A percentile compares a stretch with the other conserved stretches of the same genome.
Evolutionary conservation across 2,329 filamentous ascomycete species (phyloP).

Genomic region (Aspergillus persii): DNA sequence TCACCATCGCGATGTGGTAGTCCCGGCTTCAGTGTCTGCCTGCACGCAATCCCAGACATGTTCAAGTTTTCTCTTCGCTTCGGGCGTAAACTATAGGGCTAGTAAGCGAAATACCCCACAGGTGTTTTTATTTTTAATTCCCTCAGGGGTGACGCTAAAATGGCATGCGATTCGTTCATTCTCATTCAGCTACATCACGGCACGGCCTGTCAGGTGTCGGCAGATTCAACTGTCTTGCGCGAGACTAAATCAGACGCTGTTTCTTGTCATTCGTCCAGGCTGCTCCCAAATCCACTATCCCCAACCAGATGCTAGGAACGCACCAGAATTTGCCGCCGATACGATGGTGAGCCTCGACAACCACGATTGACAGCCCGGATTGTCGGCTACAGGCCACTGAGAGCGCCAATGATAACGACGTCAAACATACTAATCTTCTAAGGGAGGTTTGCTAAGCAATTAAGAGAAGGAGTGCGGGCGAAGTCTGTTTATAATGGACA

Average conservation of each 20-base stretch:
- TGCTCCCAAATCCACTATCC: constrained; percentile 31
- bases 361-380: constrained; percentile 29
- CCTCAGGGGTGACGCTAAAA: constrained; percentile 34
- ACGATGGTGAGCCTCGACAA: constrained; percentile 42
- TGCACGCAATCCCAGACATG: constrained; percentile 37
- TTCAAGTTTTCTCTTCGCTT: constrained; percentile 36
- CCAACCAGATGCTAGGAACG: constrained; percentile 17
- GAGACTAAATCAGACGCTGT: constrained; percentile 29
- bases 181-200: constrained; percentile 27
- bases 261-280: constrained; percentile 37
- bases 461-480: neutral
- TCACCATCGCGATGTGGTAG: constrained; percentile 29
- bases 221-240: constrained; percentile 28
- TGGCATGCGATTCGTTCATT: constrained; percentile 22
- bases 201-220: constrained; percentile 28
- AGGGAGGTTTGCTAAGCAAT: neutral
- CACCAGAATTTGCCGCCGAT: constrained; percentile 42
- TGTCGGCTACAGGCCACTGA: constrained; percentile 34
- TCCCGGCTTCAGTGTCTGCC: constrained; percentile 27
- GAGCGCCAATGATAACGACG: constrained; percentile 38
- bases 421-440: constrained; percentile 3
- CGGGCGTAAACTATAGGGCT: constrained; percentile 23
- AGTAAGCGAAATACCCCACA: too few relatives aligned
- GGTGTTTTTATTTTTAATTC: too few relatives aligned
- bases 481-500: neutral